A percentile compares a stretch with the other conserved stretches of the same genome.
phyloP scores from a whole-genome alignment of 2,329 filamentous ascomycete genomes.

The Torrubiellomyces zombiae region DNA sequence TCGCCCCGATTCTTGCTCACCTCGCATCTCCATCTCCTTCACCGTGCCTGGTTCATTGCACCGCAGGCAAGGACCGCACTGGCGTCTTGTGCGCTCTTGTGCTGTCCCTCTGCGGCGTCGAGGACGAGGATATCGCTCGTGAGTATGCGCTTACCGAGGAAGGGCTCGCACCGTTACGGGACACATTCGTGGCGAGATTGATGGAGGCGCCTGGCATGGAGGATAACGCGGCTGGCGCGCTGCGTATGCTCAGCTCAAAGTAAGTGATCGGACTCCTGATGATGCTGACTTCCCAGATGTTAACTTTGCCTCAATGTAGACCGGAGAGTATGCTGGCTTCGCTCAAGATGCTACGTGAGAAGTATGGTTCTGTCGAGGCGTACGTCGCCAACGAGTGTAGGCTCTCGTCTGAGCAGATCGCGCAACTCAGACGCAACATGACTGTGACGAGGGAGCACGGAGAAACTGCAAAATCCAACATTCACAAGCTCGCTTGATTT shows the following conservation, averaged over 20 bases:
- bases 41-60: conserved; percentile 54
- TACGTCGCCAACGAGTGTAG: conserved; percentile 45
- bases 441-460: conserved; percentile 13
- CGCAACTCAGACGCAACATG: conserved; percentile 32
- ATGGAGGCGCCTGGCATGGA: conserved; percentile 31
- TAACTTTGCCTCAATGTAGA: conserved; percentile 9
- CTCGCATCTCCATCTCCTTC: conserved; percentile 25
- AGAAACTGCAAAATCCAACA: too few relatives aligned
- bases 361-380: conserved; percentile 45
- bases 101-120: conserved; percentile 44
- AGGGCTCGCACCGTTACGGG: conserved; percentile 38
- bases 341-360: conserved; percentile 35
- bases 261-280: conserved; percentile 10
- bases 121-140: conserved; percentile 38
- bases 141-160: conserved; percentile 54
- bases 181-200: conserved; percentile 31
- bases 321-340: conserved; percentile 32
- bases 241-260: conserved; percentile 27
- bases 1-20: conserved; percentile 37
- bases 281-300: neutral
- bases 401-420: conserved; percentile 37
- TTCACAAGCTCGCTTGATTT: too few relatives aligned
- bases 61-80: conserved; percentile 63
- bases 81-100: conserved; percentile 53
- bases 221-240: conserved; percentile 25